Evolutionary conservation across 2,329 filamentous ascomycete species (phyloP).

Genomic region (Westerdykella ornata): DNA sequence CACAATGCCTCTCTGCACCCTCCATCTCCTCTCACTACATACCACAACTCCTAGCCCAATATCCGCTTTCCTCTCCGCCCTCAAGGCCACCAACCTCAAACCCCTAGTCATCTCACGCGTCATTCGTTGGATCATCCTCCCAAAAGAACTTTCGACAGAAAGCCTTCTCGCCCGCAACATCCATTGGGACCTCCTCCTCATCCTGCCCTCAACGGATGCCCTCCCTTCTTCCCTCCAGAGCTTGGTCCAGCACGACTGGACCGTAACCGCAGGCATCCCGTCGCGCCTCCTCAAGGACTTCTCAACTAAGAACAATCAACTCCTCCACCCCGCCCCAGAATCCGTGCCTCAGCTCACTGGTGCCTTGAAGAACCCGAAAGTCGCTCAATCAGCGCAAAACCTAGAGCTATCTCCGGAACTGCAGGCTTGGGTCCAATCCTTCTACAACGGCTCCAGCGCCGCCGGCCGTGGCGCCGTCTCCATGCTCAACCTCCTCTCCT

Average conservation of each 20-base stretch:
- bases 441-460: slow-evolving; percentile 12
- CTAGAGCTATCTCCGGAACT: slow-evolving; percentile 52
- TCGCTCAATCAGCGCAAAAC: slow-evolving; percentile 39
- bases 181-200: slow-evolving; percentile 46
- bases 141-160: slow-evolving; percentile 38
- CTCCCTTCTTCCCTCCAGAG: slow-evolving; percentile 23
- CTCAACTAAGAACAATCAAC: slow-evolving; percentile 29
- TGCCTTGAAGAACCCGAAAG: slow-evolving; percentile 24
- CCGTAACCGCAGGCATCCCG: slow-evolving; percentile 41
- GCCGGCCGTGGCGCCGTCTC: slow-evolving; percentile 45
- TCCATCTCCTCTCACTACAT: slow-evolving; percentile 43
- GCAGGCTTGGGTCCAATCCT: slow-evolving; percentile 44
- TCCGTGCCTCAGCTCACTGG: slow-evolving; percentile 36
- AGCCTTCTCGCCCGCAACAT: slow-evolving; percentile 38
- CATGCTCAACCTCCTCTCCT: slow-evolving; percentile 59
- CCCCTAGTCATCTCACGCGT: slow-evolving; percentile 42
- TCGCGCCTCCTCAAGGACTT: slow-evolving; percentile 38
- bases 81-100: slow-evolving; percentile 29
- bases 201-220: slow-evolving; percentile 28
- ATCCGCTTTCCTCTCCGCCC: slow-evolving; percentile 37
- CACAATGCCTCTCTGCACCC: slow-evolving; percentile 46
- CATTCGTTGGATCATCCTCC: slow-evolving; percentile 47
- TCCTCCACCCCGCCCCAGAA: slow-evolving; percentile 35
- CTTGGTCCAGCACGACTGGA: slow-evolving; percentile 30
- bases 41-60: slow-evolving; percentile 29